Percentiles rank a stretch among this genome's conserved stretches.
Evolutionary conservation across 73 alveolate species (phyloP).

Genomic region (Strombidium stylifer): DNA sequence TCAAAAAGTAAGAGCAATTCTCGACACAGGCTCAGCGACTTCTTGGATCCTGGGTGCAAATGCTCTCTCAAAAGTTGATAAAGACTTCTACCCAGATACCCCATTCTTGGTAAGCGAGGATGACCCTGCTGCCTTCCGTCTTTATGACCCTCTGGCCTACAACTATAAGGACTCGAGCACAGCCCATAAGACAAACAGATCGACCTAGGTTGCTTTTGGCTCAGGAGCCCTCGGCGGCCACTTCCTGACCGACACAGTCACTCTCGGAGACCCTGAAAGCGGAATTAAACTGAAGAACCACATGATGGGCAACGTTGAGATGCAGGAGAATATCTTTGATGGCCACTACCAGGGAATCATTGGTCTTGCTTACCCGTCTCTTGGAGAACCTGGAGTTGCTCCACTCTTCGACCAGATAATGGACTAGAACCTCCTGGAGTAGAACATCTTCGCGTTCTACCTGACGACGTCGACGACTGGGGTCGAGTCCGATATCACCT

Average conservation of each 20-base stretch:
- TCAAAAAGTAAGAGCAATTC: conserved; percentile 28
- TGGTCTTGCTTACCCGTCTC: conserved; percentile 80
- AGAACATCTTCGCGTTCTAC: conserved; percentile 76
- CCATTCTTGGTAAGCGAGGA: no score
- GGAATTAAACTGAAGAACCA: conserved; percentile 12
- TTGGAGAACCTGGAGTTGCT: conserved; percentile 57
- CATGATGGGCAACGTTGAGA: conserved; percentile 25
- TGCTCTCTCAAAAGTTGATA: no score
- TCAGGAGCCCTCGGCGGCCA: conserved; percentile 34
- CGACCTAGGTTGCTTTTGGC: conserved; percentile 30
- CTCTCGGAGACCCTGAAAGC: conserved; percentile 21
- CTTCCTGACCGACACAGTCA: conserved; percentile 33
- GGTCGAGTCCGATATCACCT: conserved; percentile 61
- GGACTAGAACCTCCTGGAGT: conserved; percentile 47
- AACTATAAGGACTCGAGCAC: neutral
- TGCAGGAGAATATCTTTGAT: conserved; percentile 26
- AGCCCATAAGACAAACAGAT: neutral
- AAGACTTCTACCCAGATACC: no score
- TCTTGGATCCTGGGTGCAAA: conserved; percentile 50
- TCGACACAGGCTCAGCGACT: conserved; percentile 58
- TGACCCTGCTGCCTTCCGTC: no score
- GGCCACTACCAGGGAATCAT: conserved; percentile 72
- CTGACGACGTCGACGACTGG: conserved; percentile 48
- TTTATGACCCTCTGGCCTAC: neutral
- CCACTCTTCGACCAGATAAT: conserved; percentile 74